A percentile compares a stretch with the other conserved stretches of the same genome.
phyloP scores from a whole-genome alignment of 2,329 filamentous ascomycete species.

The Hysterium pulicare region DNA sequence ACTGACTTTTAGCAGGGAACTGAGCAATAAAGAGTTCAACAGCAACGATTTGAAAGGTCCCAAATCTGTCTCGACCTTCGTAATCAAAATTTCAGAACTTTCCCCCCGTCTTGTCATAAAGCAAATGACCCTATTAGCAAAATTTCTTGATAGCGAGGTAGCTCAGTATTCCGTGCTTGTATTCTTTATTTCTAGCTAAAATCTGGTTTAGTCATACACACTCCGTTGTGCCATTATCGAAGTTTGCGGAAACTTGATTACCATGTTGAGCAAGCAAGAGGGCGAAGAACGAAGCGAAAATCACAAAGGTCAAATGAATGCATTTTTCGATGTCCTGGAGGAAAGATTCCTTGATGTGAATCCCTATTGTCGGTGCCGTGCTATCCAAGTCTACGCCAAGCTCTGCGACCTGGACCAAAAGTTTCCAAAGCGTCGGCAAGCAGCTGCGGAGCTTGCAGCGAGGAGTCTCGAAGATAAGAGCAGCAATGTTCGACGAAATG shows the following conservation, averaged over 20 bases:
- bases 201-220: slow-evolving; percentile 68
- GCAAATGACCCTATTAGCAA: slow-evolving; percentile 92
- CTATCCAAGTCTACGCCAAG: slow-evolving; percentile 89
- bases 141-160: slow-evolving; percentile 91
- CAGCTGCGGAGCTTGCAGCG: slow-evolving; percentile 79
- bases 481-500: slow-evolving; percentile 92
- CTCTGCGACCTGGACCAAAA: slow-evolving; percentile 88
- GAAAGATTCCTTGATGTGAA: slow-evolving; percentile 96
- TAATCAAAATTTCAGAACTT: slow-evolving; percentile 88
- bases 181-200: slow-evolving; percentile 5
- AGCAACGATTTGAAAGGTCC: slow-evolving; percentile 92
- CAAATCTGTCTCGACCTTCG: slow-evolving; percentile 92
- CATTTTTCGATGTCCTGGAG: slow-evolving; percentile 94
- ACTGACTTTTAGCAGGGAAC: slow-evolving; percentile 55
- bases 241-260: slow-evolving; percentile 93
- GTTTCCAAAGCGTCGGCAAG: slow-evolving; percentile 87
- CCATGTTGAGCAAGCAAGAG: slow-evolving; percentile 84
- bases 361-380: slow-evolving; percentile 87
- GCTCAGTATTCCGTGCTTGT: slow-evolving; percentile 8
- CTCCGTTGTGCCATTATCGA: slow-evolving; percentile 91
- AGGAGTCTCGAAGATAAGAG: slow-evolving; percentile 95
- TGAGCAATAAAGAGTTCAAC: slow-evolving; percentile 98
- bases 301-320: slow-evolving; percentile 90
- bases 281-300: slow-evolving; percentile 77
- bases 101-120: slow-evolving; percentile 91